Conservation (phyloP, 306 rosid genomes). For the Cicer yamashitae region DNA sequence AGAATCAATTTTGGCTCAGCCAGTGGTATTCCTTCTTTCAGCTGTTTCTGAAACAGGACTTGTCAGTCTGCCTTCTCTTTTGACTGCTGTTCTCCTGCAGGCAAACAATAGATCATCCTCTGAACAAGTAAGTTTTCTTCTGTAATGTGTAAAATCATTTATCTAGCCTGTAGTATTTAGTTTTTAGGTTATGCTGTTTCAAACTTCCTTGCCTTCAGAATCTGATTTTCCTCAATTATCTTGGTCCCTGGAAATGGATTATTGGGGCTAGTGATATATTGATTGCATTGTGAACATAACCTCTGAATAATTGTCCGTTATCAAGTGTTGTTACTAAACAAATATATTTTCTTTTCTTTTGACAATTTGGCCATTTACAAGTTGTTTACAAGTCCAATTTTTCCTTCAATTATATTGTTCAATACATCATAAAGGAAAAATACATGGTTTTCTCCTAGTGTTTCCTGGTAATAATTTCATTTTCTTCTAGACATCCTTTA, state of each 20-base stretch:
- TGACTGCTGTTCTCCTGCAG: slow-evolving; percentile 93
- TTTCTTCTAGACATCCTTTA: slow-evolving; percentile 68
- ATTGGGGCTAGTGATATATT: no score
- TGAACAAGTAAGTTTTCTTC: slow-evolving; percentile 71
- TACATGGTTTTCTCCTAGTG: slow-evolving; percentile 3
- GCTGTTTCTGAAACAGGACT: slow-evolving; percentile 90
- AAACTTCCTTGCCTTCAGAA: neutral
- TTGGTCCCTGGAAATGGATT: neutral
- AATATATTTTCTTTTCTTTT: neutral
- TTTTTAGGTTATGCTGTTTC: slow-evolving; percentile 9
- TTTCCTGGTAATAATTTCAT: slow-evolving; percentile 37
- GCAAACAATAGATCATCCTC: slow-evolving; percentile 91
- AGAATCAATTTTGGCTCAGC: slow-evolving; percentile 60
- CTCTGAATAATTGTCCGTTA: slow-evolving; percentile 10
- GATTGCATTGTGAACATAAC: neutral
- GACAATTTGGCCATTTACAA: slow-evolving; percentile 5
- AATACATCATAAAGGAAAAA: neutral
- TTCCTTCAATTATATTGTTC: slow-evolving; percentile 15
- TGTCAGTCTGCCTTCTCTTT: slow-evolving; percentile 92
- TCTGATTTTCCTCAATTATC: slow-evolving; percentile 7
- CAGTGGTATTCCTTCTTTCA: slow-evolving; percentile 76
- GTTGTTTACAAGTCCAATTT: slow-evolving; percentile 6
- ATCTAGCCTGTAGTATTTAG: neutral
- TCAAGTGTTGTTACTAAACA: neutral
- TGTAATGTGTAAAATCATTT: slow-evolving; percentile 35